Conservation (phyloP, 1,139 yeast genomes). For the Suhomyces terraborum region DNA sequence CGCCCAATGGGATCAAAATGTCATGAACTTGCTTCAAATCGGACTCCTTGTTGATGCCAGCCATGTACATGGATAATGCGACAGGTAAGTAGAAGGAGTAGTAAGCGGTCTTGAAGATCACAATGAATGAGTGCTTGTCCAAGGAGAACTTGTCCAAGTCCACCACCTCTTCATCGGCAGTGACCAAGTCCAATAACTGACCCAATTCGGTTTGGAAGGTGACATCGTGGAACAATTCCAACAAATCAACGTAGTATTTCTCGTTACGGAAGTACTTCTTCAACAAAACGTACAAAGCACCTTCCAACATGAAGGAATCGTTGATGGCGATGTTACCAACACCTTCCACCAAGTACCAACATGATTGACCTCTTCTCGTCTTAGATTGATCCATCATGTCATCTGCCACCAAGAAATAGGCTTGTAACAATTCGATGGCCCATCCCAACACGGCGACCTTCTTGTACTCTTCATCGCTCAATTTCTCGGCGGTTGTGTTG, state of each 20-base stretch:
- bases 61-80: constrained; percentile 92
- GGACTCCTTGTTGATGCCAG: constrained; percentile 68
- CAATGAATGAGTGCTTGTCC: constrained; percentile 91
- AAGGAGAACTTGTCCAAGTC: constrained; percentile 86
- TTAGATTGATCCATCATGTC: constrained; percentile 98
- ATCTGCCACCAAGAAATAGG: constrained; percentile 95
- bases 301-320: constrained; percentile 96
- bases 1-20: constrained; percentile 91
- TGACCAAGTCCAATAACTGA: constrained; percentile 89
- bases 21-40: constrained; percentile 89
- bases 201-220: constrained; percentile 98
- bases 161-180: constrained; percentile 95
- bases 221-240: constrained; percentile 91
- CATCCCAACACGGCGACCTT: constrained; percentile 92
- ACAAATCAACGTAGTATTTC: constrained; percentile 79
- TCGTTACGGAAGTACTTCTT: constrained; percentile 87
- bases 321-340: constrained; percentile 95
- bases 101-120: constrained; percentile 94
- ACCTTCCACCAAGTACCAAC: constrained; percentile 86
- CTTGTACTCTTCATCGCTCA: constrained; percentile 69
- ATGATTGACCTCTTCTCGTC: constrained; percentile 98
- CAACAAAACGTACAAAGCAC: constrained; percentile 85
- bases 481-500: constrained; percentile 56
- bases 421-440: constrained; percentile 94
- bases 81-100: constrained; percentile 98